Evolutionary conservation across 495 filamentous ascomycete genomes (phyloP).

Genomic region (Aspergillus bertholletiae): DNA sequence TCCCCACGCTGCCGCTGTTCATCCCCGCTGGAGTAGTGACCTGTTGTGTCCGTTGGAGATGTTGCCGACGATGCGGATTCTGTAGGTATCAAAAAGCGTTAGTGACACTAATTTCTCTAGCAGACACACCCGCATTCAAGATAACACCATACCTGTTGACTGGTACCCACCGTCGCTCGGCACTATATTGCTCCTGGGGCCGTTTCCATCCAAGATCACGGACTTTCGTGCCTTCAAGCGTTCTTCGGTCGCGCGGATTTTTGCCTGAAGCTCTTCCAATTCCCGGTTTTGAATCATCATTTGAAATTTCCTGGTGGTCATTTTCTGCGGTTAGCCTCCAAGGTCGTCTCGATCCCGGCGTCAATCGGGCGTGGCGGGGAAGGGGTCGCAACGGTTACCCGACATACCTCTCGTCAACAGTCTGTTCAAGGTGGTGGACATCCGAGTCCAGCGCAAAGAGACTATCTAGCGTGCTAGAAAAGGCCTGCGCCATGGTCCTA

Average conservation of each 20-base stretch:
- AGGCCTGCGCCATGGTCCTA: conserved; percentile 84
- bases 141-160: conserved; percentile 19
- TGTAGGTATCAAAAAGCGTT: conserved; percentile 4
- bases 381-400: not conserved
- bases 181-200: conserved; percentile 1
- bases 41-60: conserved; percentile 18
- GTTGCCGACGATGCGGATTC: conserved; percentile 16
- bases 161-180: conserved; percentile 16
- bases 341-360: not conserved
- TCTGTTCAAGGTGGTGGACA: conserved; percentile 70
- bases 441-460: conserved; percentile 82
- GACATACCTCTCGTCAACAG: conserved; percentile 80
- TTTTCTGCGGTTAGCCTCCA: not conserved
- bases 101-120: conserved; percentile 1
- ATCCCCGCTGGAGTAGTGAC: conserved; percentile 24
- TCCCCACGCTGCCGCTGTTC: conserved; percentile 14
- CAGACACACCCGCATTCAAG: not conserved
- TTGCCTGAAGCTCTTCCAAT: conserved; percentile 78
- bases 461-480: conserved; percentile 82
- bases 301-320: conserved; percentile 53
- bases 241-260: conserved; percentile 79
- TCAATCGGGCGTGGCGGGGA: not conserved
- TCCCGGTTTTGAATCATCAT: conserved; percentile 74
- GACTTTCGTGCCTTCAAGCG: conserved; percentile 58
- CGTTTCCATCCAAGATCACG: conserved; percentile 6